A percentile compares a stretch with the other conserved stretches of the same genome.
These are phyloP conservation scores for Closterium sp. DNA, from an alignment of 139 green algal genomes.

Conservation along the genomic window DNA sequence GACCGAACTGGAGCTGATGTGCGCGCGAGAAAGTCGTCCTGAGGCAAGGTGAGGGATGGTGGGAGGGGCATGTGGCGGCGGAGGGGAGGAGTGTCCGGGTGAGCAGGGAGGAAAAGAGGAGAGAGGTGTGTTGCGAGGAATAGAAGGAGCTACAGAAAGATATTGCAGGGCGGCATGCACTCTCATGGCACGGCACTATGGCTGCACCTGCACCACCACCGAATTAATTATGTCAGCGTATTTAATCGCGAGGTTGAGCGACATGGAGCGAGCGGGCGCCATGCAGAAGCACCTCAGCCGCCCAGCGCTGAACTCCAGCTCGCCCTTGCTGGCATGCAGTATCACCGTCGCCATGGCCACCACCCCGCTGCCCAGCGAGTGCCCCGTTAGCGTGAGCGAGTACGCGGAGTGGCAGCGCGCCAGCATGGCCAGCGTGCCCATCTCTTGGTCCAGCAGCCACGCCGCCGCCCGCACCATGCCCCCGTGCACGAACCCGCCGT, in stretches of 20 bases:
- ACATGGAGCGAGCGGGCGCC: slow-evolving; percentile 20
- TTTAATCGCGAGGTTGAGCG: slow-evolving; percentile 29
- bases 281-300: slow-evolving; percentile 20
- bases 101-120: neutral
- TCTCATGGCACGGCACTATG: neutral
- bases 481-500: slow-evolving; percentile 35
- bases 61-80: neutral
- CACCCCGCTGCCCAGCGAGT: slow-evolving; percentile 33
- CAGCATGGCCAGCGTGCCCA: neutral
- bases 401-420: neutral
- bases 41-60: neutral
- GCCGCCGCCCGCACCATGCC: slow-evolving; percentile 18
- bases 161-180: neutral
- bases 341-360: slow-evolving; percentile 28
- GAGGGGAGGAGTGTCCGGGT: neutral
- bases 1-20: slow-evolving; percentile 18
- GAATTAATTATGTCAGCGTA: slow-evolving; percentile 35
- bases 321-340: slow-evolving; percentile 8
- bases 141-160: too few relatives aligned
- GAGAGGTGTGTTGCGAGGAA: too few relatives aligned
- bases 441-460: slow-evolving; percentile 35
- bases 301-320: neutral
- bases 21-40: slow-evolving; percentile 43
- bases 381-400: slow-evolving; percentile 31
- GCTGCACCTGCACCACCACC: slow-evolving; percentile 30